Conservation (phyloP, 306 rosid species). For the Dryas drummondii region DNA sequence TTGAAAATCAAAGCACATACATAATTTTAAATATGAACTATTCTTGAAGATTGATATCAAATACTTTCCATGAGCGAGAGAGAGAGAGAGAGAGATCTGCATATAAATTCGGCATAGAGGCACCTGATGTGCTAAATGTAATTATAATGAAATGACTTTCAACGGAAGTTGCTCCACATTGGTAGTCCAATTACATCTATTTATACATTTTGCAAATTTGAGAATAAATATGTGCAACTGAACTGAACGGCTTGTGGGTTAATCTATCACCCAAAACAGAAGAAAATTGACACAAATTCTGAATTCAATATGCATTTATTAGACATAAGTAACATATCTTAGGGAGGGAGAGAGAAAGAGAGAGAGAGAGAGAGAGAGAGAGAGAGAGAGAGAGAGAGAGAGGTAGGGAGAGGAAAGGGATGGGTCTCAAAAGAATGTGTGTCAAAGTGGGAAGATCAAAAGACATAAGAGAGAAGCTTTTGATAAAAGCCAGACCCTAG, state of each 20-base stretch:
- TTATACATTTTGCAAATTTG: background rate
- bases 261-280: background rate
- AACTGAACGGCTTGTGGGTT: background rate
- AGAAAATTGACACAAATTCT: background rate
- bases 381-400: background rate
- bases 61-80: background rate
- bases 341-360: background rate
- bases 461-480: background rate
- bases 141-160: background rate
- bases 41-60: background rate
- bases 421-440: background rate
- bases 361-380: background rate
- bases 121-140: background rate
- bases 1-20: background rate
- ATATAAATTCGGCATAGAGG: background rate
- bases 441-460: background rate
- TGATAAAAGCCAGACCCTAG: conserved; percentile 3
- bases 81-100: background rate
- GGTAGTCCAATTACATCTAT: background rate
- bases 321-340: background rate
- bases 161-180: background rate
- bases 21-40: background rate
- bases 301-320: background rate
- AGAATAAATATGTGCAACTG: background rate
- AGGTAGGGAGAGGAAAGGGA: background rate